phyloP scores from a whole-genome alignment of 1,284 basidiomycete genomes.

The Somion occarium region DNA sequence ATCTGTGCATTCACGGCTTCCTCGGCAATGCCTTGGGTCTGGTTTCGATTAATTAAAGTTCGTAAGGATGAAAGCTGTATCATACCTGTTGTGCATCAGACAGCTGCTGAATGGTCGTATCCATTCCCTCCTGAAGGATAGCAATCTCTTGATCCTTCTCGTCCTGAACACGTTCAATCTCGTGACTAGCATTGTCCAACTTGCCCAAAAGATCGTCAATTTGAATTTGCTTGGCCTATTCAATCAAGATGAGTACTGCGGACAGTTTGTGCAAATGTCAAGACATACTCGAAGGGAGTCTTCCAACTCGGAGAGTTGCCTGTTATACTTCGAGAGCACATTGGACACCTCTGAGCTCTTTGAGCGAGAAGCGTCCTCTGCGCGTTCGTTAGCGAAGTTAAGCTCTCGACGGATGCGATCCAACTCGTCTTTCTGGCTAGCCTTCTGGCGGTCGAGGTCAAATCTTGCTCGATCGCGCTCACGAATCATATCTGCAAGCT shows the following conservation, averaged over 20 bases:
- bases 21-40: constrained; percentile 83
- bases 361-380: constrained; percentile 87
- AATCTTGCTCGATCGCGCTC: constrained; percentile 96
- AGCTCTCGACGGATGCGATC: constrained; percentile 93
- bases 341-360: constrained; percentile 92
- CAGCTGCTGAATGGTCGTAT: constrained; percentile 87
- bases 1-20: constrained; percentile 94
- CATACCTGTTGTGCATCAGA: constrained; percentile 81
- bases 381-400: constrained; percentile 96
- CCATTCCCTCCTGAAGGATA: constrained; percentile 96
- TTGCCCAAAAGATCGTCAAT: constrained; percentile 87
- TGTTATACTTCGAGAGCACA: constrained; percentile 91
- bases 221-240: constrained; percentile 86
- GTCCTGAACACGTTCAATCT: constrained; percentile 79
- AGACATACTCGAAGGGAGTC: constrained; percentile 80
- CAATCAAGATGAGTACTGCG: constrained; percentile 5
- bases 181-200: constrained; percentile 69
- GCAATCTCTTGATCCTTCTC: constrained; percentile 97
- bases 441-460: constrained; percentile 94
- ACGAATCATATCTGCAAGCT: constrained; percentile 98
- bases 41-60: constrained; percentile 15
- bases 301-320: constrained; percentile 94
- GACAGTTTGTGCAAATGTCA: neutral
- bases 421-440: constrained; percentile 92
- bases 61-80: neutral